Evolutionary conservation across 129 eudicot species (phyloP).

Genomic region (Lactuca sativa): DNA sequence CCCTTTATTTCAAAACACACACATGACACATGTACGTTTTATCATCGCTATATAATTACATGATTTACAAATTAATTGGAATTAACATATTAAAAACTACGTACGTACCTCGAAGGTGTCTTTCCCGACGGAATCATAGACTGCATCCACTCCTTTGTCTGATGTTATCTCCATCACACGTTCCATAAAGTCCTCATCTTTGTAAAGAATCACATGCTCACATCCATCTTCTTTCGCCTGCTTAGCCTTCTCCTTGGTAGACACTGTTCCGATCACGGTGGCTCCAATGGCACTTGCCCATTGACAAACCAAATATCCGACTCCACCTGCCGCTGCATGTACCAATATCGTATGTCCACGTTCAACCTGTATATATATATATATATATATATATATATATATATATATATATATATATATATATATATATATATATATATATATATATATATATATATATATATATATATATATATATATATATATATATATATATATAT

Average conservation of each 20-base stretch:
- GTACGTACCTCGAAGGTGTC: constrained; percentile 51
- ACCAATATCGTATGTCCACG: constrained; percentile 59
- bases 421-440: constrained; percentile 13
- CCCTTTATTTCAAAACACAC: neutral
- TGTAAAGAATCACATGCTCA: constrained; percentile 48
- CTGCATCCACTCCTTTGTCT: constrained; percentile 60
- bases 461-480: constrained; percentile 3
- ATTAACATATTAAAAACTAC: neutral
- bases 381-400: constrained; percentile 7
- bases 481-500: constrained; percentile 13
- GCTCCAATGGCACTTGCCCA: constrained; percentile 63
- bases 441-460: neutral
- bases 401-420: constrained; percentile 3
- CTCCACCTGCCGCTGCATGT: constrained; percentile 25
- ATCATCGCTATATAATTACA: too few relatives aligned
- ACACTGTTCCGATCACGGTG: constrained; percentile 23
- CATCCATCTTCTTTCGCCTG: constrained; percentile 69
- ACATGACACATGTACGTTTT: too few relatives aligned
- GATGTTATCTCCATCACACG: constrained; percentile 59
- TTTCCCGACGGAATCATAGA: constrained; percentile 62
- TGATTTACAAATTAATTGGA: neutral
- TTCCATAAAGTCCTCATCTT: constrained; percentile 53
- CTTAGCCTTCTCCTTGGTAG: constrained; percentile 47
- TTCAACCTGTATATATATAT: constrained; percentile 38
- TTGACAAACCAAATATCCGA: constrained; percentile 56